Base-by-base conservation (phyloP, 495 filamentous ascomycete genomes). In the Hapsidospora chrysogenum region DNA sequence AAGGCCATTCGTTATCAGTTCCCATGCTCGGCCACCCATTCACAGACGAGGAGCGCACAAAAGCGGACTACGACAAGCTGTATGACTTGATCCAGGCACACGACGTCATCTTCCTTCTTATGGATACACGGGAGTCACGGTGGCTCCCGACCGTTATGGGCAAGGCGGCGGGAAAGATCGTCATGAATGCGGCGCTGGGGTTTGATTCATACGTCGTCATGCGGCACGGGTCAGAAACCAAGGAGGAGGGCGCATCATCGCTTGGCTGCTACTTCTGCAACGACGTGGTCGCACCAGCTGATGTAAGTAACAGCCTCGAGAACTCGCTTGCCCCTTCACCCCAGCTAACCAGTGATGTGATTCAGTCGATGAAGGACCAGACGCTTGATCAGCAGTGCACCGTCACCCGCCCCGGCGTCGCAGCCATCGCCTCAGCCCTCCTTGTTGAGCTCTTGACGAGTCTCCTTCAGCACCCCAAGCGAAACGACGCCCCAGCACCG, bases 141-240 rank as follows among this genome's bases (percentile, higher is more conserved):
- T 97, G 89, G 89, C 57, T 97, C 32, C 89, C 89, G n/a, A 96
- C 86, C 0, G 74, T 97, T 7, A 95, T 97, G 80, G 89, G 80
- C 6, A 96, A 95, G 48, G 76, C 85, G 9, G 70, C 76, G 16
- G 79, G 79, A 19, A 97, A 97, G 54, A 80, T 96, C 35, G 86
- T 95, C 13, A 74, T 97, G 72, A 97, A 95, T 56, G 84, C 86
- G 19, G 89, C 89, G 11, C 63, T 97, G 30, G 89, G 89, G 0
- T 97, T 97, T 50, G 89, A 97, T 58, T 84, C 82, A 0, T 97
- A 82, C 51, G 85, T 97, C 13, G 85, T 92, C 22, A 95, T 97
- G 89, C 70, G 89, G 43, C 89, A 97, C 56, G 89, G 89, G 6
- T 56, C 80, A 10, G 47, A 58, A 17, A 56, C 55, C 11, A 47